Base-by-base conservation (phyloP, 768 basidiomycete genomes). In the Podaxis carcinomalis region DNA sequence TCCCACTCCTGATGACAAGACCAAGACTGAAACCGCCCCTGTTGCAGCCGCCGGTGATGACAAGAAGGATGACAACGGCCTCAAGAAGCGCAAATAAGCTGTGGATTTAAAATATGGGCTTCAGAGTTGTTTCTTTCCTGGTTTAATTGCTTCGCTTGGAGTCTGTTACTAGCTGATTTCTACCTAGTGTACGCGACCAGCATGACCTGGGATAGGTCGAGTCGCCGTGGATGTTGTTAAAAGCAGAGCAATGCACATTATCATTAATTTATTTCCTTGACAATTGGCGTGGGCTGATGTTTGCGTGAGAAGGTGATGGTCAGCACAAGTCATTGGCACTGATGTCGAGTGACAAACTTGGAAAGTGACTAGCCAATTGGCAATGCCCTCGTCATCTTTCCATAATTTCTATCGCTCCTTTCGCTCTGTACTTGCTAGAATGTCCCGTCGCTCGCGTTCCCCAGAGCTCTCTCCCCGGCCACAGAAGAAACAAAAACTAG, bases 31-130 rank as follows among this genome's bases (percentile, higher is more conserved):
- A 40, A 75, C 78, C 46, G 81, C 85, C 2, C 86, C 90, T 57
- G 86, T 88, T 62, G 87, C 89, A 4, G 77, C 88, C 59, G 88
- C 90, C 28, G 87, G 88, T 66, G 88, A 82, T 39, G 84, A 85
- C 63, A 88, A 91, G 81, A 85, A 87, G 77, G 83, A 86, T 10
- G 88, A 90, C 63, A 78, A 77, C 58, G 64, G 73, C 46, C 72
- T 86, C 63, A 93, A 90, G 83, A 93, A 91, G 80, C 88, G 92
- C 68, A 80, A 78, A 68, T 65, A 53, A 65, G 60, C 36, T 27
- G 27, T 59, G 55, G 59, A 65, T 65, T 68, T 62, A 57, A 60
- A 66, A 19, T 44, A 56, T 47, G 59, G 59, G 59, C 25, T 54
- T 36, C 32, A 5, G 59, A 51, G 57, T 59, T 13, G 49, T 51